Evolutionary conservation across 2,329 filamentous ascomycete genomes (phyloP).

Genomic region (Arachnopeziza araneosa): DNA sequence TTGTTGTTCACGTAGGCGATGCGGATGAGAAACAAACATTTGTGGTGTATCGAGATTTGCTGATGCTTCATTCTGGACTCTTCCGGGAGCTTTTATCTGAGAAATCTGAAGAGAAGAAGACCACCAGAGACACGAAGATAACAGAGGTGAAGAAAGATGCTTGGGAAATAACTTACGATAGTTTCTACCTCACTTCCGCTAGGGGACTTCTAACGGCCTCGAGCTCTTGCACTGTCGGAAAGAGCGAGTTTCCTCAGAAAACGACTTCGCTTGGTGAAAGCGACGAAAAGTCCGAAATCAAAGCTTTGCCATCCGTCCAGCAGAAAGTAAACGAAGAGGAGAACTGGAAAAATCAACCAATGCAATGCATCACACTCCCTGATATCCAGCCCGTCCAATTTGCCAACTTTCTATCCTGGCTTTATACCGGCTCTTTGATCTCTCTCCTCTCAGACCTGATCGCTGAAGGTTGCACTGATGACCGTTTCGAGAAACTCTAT

Average conservation of each 20-base stretch:
- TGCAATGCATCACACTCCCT: neutral
- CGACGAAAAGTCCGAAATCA: neutral
- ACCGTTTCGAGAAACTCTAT: neutral
- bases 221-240: too few relatives aligned
- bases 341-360: too few relatives aligned
- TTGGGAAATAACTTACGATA: too few relatives aligned
- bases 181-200: too few relatives aligned
- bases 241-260: too few relatives aligned
- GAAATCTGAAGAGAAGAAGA: neutral
- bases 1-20: neutral
- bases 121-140: neutral
- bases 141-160: too few relatives aligned
- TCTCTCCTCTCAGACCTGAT: neutral
- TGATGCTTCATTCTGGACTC: constrained; percentile 2
- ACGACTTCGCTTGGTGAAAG: too few relatives aligned
- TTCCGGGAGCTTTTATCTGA: constrained; percentile 1
- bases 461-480: neutral
- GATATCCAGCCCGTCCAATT: constrained; percentile 2
- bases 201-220: too few relatives aligned
- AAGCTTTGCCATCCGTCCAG: neutral
- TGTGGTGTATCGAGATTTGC: constrained; percentile 1
- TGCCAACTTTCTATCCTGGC: constrained; percentile 8
- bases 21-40: constrained; percentile 1
- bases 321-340: too few relatives aligned
- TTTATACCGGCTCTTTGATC: constrained; percentile 2